Base-by-base conservation (phyloP, 257 asterid genomes). In the Solanum virginianum region DNA sequence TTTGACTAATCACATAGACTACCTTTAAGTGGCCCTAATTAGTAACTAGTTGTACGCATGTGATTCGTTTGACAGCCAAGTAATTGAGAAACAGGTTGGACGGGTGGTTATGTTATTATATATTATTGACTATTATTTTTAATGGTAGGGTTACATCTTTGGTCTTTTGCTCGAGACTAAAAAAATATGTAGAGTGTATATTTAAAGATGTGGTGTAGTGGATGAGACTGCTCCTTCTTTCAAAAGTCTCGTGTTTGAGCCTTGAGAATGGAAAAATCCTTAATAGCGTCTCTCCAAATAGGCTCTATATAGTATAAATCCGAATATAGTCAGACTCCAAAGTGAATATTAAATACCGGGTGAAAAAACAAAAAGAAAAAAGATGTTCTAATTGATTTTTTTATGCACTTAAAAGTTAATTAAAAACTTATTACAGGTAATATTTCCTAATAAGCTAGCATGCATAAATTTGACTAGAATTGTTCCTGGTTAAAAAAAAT, bases 301-400 rank as follows among this genome's bases (percentile, higher is more conserved):
- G 39, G 39, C 6, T 4, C 39, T 36, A 36, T 4, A 4, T 6
- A 0, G 6, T 36, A 36, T 5, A 6, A 36, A 5, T 36, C 1
- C 6, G 7, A 4, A 36, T 36, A 36, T 36, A 36, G 2, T 5
- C 41, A 1, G 1, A 0, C 6, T 36, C 1, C 41, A 36, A 36
- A 4, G 41, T 36, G 41, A 0, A 5, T 5, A 36, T 0, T 1
- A 2, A 4, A 36, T 5, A 36, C 0, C 41, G 1, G 41, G 41
- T 36, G 41, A 5, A 5, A 36, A 36, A 36, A 36, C 0, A 36
- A 36, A 36, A 36, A 0, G 3, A 36, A 36, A 36, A 7, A 56
- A 43, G 39, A 43, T 72, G 3, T 72, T 5, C 41, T 5, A 10
- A 70, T 70, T 54, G 11, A 14, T 29, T 29, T 14, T 12, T 65